Base-by-base conservation (phyloP, 2,329 filamentous ascomycete genomes). In the Fusarium siculi region DNA sequence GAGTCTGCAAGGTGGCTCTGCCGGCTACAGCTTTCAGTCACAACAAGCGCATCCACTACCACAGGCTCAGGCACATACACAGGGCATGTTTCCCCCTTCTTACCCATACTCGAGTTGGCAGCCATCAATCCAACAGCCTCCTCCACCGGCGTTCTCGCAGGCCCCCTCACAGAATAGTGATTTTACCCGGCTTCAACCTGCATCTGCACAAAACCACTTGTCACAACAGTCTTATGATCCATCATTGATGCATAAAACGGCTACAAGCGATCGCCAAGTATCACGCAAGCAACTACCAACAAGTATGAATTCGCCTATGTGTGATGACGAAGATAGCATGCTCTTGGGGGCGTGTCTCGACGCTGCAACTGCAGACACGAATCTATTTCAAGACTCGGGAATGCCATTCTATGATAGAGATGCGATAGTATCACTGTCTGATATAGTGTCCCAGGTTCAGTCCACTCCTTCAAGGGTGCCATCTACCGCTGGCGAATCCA, bases 401-500 rank as follows among this genome's bases (percentile, higher is more conserved):
- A n/a, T 47, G 5, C 23, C 49, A 40, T n/a, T 39, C 11, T 42
- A 67, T n/a, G 46, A 71, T 18, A 30, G 56, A 10, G 47, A 63
- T 28, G 39, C 54, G n/a, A n/a, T 39, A 8, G 30, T 73, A 28
- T 61, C 60, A 14, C 16, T 63, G 14, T 52, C 53, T 25, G 43
- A 52, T 36, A 42, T 55, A 30, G 7, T 36, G 16, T 66, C 62
- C 6, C 60, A 66, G 34, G 58, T 66, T 19, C 70, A 71, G 12
- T 70, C 62, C 28, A 71, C 57, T 47, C 47, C 62, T 23, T 73
- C 70, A 12, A 66, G 64, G 43, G 70, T 63, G 37, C 53, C 70
- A 23, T 71, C 70, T 37, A 73, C 66, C 15, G 28, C 68, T 23
- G 70, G 70, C 16, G 70, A 73, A 36, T 62, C 66, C 8, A 56